Base-by-base conservation (phyloP, 306 rosid genomes). In the Quercus berberidifolia region DNA sequence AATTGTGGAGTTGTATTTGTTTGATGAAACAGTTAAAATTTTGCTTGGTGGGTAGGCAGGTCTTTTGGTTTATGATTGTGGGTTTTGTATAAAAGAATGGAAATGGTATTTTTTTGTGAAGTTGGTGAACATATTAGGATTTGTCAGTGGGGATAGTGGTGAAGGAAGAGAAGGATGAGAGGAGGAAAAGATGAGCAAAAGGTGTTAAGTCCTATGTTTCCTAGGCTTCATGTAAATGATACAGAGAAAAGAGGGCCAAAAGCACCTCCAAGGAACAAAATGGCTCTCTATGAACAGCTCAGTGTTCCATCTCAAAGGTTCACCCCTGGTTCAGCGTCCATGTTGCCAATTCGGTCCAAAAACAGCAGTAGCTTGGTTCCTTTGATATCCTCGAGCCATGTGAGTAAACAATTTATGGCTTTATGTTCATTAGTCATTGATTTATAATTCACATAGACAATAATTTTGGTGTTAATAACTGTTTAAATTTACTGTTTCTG, bases 261-360 rank as follows among this genome's bases (percentile, higher is more conserved):
- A 86, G 97, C 99, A 26, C 99, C 99, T 35, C 99, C 99, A 21
- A 90, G 99, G 94, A 96, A 96, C 80, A 96, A 96, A 93, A 96
- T 96, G 99, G 99, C 99, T 17, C 91, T 96, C 10, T 96, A 96
- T 79, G 99, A 96, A 70, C 98, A 88, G 79, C 90, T 96, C 30
- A 93, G 96, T 84, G 81, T 96, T 74, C 97, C 99, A 3, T 91
- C 96, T 83, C 98, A 89, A 81, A 84, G 91, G 82, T 88, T 86
- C 83, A 88, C 75, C 67, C 80, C 83, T 0, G 87, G 83, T 10
- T 84, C 89, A 80, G 69, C 89, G 73, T 82, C 97, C 19, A 81
- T 76, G 71, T 81, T 86, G 85, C 82, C 90, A 49, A 75, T 70
- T 30, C 83, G 79, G 1, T 74, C 83, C 76, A 43, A 55, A 9